These are phyloP conservation scores for Hordeum pubiflorum DNA, from an alignment of 202 grass and related monocot species.

Conservation along the genomic window DNA sequence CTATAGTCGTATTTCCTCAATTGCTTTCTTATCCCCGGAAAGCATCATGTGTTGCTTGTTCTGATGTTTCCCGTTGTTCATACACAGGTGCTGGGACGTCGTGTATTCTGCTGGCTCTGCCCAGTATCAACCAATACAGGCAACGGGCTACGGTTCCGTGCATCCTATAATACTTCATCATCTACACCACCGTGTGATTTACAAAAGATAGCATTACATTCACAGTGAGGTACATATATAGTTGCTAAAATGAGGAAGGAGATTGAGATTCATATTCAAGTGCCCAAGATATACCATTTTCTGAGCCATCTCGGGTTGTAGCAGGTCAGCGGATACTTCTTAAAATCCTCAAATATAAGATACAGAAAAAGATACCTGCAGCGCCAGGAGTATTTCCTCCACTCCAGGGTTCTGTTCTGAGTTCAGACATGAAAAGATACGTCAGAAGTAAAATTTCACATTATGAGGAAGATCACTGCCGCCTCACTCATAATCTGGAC, in stretches of 20 bases:
- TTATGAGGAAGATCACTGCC: background rate
- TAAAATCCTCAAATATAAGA: background rate
- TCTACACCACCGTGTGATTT: slow-evolving; percentile 40
- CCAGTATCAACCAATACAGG: slow-evolving; percentile 45
- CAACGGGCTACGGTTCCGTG: slow-evolving; percentile 53
- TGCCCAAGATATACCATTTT: background rate
- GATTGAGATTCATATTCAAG: background rate
- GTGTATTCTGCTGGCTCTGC: slow-evolving; percentile 76
- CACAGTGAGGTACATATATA: slow-evolving; percentile 27
- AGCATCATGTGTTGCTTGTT: background rate
- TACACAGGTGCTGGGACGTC: slow-evolving; percentile 58
- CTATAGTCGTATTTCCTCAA: background rate
- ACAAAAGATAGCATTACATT: slow-evolving; percentile 29
- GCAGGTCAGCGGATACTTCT: background rate
- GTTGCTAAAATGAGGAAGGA: background rate
- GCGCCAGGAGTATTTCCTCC: background rate
- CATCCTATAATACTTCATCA: slow-evolving; percentile 49
- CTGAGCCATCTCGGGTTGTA: slow-evolving; percentile 5
- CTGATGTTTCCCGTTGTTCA: background rate
- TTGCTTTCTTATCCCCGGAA: background rate
- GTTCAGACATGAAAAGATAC: background rate
- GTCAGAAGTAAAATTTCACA: too few relatives aligned
- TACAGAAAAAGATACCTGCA: background rate
- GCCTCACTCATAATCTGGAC: slow-evolving; percentile 13
- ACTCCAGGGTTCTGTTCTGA: background rate